Base-by-base conservation (phyloP, 2,329 filamentous ascomycete species). In the Pseudogymnoascus sp. region DNA sequence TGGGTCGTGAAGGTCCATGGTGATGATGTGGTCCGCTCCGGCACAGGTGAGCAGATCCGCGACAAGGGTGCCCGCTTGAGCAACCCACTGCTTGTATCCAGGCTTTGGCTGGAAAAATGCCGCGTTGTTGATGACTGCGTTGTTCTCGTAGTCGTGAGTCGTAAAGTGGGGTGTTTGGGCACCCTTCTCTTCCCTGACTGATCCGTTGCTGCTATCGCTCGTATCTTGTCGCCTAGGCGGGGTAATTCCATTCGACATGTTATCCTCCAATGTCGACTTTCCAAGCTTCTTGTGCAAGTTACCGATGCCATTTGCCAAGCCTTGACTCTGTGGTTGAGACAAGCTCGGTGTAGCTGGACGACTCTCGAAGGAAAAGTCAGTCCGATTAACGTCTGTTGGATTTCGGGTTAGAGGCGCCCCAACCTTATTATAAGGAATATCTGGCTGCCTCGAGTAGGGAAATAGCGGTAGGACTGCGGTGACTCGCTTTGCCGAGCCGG, bases 11-110 rank as follows among this genome's bases (percentile, higher is more conserved):
- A 99, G 83, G 74, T 99, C 95, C 90, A 99, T 96, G 34, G 93
- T 97, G 75, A 98, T 97, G 74, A 95, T 88, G 77, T 98, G 95
- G 76, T 99, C 93, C 54, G 95, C 92, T 68, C 95, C 95, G 68
- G 95, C 93, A 77, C 93, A 97, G 43, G 92, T 97, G 69, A 99
- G 82, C 51, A 99, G 85, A 75, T 98, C 93, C 61, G 95, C 95
- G 60, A 99, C 90, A 64, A 99, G 83, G 31, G 93, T 98, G 66
- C 95, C 95, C 45, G 95, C 93, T 79, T 98, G 95, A 21, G 95
- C 95, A 68, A 99, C 93, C 95, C 95, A 99, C 79, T 96, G 92
- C 80, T 95, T 95, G 77, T 99, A 99, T 61, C 95, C 95, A 6
- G 93, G 91, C 74, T 93, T 93, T 19, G 91, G 87, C 75, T 92